Conservation (phyloP, 2,329 filamentous ascomycete genomes). For the Boeremia lycopersici region DNA sequence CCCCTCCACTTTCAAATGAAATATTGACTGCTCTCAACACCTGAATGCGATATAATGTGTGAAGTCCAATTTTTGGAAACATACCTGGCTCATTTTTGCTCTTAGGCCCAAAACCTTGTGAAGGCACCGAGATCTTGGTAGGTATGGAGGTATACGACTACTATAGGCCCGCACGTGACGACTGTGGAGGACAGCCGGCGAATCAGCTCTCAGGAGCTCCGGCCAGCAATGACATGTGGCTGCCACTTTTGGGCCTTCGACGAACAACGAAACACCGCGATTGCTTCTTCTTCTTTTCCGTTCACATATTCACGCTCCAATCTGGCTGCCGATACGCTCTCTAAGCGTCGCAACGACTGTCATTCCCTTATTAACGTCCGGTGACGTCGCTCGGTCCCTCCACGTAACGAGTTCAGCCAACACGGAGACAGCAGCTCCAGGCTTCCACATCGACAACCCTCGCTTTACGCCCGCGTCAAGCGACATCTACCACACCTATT, state of each 20-base stretch:
- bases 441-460: constrained; percentile 23
- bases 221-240: constrained; percentile 43
- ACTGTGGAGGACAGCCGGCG: constrained; percentile 15
- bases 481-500: background rate
- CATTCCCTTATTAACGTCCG: constrained; percentile 13
- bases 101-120: too few species aligned
- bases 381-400: constrained; percentile 30
- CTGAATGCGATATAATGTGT: background rate
- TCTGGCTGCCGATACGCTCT: background rate
- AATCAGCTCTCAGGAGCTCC: constrained; percentile 30
- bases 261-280: constrained; percentile 16
- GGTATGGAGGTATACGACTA: background rate
- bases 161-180: constrained; percentile 3
- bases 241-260: constrained; percentile 29
- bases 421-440: constrained; percentile 29
- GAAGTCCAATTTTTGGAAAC: too few species aligned
- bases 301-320: background rate
- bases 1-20: constrained; percentile 18
- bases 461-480: constrained; percentile 7
- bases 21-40: background rate
- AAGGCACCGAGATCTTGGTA: too few species aligned
- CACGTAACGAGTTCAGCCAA: constrained; percentile 28
- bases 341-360: constrained; percentile 17
- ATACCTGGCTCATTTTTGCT: too few species aligned
- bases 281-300: constrained; percentile 5